phyloP scores from a whole-genome alignment of 2,329 filamentous ascomycete species.

The Cordyceps fumosorosea region DNA sequence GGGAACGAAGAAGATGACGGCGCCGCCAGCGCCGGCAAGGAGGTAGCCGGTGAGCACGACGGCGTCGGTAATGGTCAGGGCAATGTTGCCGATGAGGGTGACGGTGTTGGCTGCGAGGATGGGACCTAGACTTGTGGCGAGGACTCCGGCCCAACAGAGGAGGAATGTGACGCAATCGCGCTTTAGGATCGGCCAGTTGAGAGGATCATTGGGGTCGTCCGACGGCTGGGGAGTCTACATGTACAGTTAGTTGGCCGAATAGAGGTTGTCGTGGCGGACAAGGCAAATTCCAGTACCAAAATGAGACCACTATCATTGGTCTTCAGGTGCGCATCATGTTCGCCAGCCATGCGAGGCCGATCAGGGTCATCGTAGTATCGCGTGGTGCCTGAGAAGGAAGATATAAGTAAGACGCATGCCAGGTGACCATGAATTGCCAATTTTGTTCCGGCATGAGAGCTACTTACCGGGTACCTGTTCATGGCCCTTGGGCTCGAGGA shows the following conservation, averaged over 20 bases:
- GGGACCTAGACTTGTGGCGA: constrained; percentile 77
- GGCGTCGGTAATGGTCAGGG: constrained; percentile 61
- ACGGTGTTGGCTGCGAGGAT: constrained; percentile 86
- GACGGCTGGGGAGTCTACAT: constrained; percentile 68
- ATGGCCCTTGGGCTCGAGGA: constrained; percentile 61
- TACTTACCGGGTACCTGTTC: constrained; percentile 67
- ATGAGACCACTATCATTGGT: constrained; percentile 71
- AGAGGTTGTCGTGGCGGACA: not conserved
- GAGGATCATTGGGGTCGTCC: constrained; percentile 83
- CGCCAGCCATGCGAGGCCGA: constrained; percentile 34
- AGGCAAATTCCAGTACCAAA: constrained; percentile 47
- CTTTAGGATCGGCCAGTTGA: constrained; percentile 79
- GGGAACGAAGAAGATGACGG: constrained; percentile 79
- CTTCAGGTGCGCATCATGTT: constrained; percentile 51
- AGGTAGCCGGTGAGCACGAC: constrained; percentile 84
- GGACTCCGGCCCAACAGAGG: constrained; percentile 73
- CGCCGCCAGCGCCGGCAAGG: constrained; percentile 73
- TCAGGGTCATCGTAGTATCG: constrained; percentile 57
- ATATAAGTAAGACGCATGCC: not conserved
- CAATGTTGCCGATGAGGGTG: constrained; percentile 63
- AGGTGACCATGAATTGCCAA: not conserved
- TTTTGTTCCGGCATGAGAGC: not conserved
- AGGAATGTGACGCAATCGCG: constrained; percentile 74
- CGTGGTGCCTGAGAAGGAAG: constrained; percentile 43
- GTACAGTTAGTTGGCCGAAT: not conserved